Conservation (phyloP, 208 protist genomes). For the Wallacemonas sp. region DNA sequence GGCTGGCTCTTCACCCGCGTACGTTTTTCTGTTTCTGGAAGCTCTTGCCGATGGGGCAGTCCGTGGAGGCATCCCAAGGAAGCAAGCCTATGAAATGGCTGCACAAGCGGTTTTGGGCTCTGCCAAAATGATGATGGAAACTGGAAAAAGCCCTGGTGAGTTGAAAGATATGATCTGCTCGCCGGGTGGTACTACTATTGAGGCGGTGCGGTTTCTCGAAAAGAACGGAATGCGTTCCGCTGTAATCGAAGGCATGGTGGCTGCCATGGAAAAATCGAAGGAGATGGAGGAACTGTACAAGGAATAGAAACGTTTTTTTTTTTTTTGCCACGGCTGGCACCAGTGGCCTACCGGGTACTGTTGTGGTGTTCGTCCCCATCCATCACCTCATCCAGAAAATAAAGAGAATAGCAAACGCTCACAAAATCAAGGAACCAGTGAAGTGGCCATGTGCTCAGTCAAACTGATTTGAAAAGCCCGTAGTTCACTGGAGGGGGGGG, state of each 20-base stretch:
- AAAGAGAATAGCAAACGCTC: too few species aligned
- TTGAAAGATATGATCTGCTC: slow-evolving; percentile 93
- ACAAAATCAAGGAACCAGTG: too few species aligned
- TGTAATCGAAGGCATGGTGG: slow-evolving; percentile 93
- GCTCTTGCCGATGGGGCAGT: slow-evolving; percentile 96
- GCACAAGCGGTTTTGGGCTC: slow-evolving; percentile 92
- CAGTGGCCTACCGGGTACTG: too few species aligned
- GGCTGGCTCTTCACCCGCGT: slow-evolving; percentile 94
- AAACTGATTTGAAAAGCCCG: too few species aligned
- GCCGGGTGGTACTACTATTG: slow-evolving; percentile 96
- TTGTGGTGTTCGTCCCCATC: too few species aligned
- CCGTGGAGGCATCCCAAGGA: slow-evolving; percentile 80
- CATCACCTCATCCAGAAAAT: too few species aligned
- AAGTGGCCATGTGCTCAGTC: too few species aligned
- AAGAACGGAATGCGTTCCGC: slow-evolving; percentile 82
- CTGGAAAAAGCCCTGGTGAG: slow-evolving; percentile 59
- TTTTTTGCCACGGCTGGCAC: too few species aligned
- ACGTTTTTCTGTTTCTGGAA: slow-evolving; percentile 96
- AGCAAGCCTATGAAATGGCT: slow-evolving; percentile 87
- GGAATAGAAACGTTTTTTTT: too few species aligned
- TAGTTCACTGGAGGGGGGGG: too few species aligned
- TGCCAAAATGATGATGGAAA: slow-evolving; percentile 90
- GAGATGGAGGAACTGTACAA: slow-evolving; percentile 66
- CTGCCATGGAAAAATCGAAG: slow-evolving; percentile 87
- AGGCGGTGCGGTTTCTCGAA: slow-evolving; percentile 93